These are phyloP conservation scores for Podila epicladia DNA, from an alignment of 192 early-diverging fungal species.

Conservation along the genomic window DNA sequence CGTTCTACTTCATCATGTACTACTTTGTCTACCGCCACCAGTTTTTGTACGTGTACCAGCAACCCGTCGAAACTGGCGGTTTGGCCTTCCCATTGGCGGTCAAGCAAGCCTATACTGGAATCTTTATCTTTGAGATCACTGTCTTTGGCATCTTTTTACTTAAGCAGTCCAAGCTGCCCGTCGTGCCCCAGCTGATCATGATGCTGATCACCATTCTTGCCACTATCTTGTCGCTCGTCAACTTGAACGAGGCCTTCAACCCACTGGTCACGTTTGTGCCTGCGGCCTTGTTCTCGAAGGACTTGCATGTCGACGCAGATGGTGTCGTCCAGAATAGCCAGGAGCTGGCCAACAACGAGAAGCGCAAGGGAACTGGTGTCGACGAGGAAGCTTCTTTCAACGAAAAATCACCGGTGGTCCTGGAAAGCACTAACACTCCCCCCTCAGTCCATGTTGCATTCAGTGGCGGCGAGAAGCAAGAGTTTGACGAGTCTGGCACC, in stretches of 20 bases:
- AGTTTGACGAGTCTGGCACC: slow-evolving; percentile 22
- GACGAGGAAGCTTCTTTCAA: slow-evolving; percentile 22
- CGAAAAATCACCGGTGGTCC: too few species aligned
- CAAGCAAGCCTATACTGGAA: slow-evolving; percentile 68
- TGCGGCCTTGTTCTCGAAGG: slow-evolving; percentile 44
- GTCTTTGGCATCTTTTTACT: slow-evolving; percentile 79
- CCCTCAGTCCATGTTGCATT: background rate
- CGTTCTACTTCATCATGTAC: slow-evolving; percentile 76
- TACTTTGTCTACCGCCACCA: slow-evolving; percentile 84
- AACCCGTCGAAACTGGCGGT: slow-evolving; percentile 66
- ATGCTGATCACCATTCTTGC: slow-evolving; percentile 10
- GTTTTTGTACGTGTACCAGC: slow-evolving; percentile 80
- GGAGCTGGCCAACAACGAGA: background rate
- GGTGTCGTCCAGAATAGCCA: slow-evolving; percentile 13
- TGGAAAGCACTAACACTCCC: background rate
- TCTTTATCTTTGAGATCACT: slow-evolving; percentile 79
- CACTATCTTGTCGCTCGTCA: slow-evolving; percentile 7
- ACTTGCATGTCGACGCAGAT: slow-evolving; percentile 18
- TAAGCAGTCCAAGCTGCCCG: slow-evolving; percentile 56
- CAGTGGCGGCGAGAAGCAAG: slow-evolving; percentile 22
- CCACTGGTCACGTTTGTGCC: slow-evolving; percentile 40
- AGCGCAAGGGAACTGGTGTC: background rate
- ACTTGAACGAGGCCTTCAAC: slow-evolving; percentile 36
- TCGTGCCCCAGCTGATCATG: slow-evolving; percentile 39
- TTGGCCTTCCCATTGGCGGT: slow-evolving; percentile 69